Conservation (phyloP, 495 filamentous ascomycete genomes). For the Astrothelium subdiscretum region DNA sequence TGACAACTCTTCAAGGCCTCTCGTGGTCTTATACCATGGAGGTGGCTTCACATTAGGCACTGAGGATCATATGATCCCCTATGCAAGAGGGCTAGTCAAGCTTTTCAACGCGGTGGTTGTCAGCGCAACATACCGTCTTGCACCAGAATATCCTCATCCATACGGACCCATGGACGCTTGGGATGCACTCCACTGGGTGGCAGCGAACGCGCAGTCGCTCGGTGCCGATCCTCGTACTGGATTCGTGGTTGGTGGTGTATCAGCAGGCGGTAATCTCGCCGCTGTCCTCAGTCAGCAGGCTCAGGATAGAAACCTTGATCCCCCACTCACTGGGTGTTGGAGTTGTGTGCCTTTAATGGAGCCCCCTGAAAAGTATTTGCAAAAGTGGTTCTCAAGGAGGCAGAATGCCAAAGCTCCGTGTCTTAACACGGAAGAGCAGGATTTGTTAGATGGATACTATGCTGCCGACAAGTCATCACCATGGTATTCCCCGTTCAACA, state of each 20-base stretch:
- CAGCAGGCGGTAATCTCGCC: constrained; percentile 36
- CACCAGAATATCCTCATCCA: constrained; percentile 38
- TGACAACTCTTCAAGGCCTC: constrained; percentile 10
- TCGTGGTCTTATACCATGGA: constrained; percentile 34
- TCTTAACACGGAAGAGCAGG: constrained; percentile 1
- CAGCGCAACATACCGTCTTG: constrained; percentile 48
- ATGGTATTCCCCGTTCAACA: background rate
- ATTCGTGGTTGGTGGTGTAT: constrained; percentile 37
- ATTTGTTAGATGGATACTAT: background rate
- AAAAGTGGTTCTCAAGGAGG: constrained; percentile 23
- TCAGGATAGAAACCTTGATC: constrained; percentile 29
- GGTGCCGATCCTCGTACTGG: constrained; percentile 28
- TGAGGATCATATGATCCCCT: constrained; percentile 20
- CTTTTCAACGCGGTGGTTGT: constrained; percentile 51
- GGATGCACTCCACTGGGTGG: constrained; percentile 38
- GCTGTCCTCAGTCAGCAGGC: constrained; percentile 31
- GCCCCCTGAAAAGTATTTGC: constrained; percentile 14
- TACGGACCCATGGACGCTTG: constrained; percentile 34
- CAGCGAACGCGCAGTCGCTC: constrained; percentile 26
- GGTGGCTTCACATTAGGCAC: constrained; percentile 34
- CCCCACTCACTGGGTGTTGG: constrained; percentile 33
- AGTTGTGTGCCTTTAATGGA: constrained; percentile 24
- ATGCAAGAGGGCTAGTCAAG: constrained; percentile 23
- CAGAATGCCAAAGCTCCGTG: constrained; percentile 22
- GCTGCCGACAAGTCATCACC: background rate